Base-by-base conservation (phyloP, 2,329 filamentous ascomycete species). In the Fusarium sp. region DNA sequence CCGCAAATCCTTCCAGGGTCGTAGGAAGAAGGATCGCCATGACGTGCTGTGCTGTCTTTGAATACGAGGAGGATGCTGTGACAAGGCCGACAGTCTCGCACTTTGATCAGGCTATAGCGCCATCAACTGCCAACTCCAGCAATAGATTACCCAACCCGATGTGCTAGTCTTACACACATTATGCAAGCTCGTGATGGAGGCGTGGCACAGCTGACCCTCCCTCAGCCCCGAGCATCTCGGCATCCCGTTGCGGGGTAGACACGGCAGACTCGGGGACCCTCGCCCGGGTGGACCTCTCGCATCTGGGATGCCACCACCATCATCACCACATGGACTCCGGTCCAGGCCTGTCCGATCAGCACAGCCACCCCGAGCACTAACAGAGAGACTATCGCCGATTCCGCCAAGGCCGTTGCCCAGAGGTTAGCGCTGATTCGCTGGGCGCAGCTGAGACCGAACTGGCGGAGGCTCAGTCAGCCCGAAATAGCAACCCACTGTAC, bases 121-220 rank as follows among this genome's bases (percentile, higher is more conserved):
- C 20, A 10, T 27, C 35, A 37, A 31, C 5, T 59, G 54, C 29
- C 64, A 65, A 48, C 56, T 58, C 22, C 50, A 35, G 31, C 20
- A 35, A 27, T 27, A 39, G 35, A 24, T 37, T 58, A 33, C 54
- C 54, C 27, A n/a, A 35, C 35, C n/a, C 13, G n/a, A 35, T n/a
- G 6, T 33, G 31, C 29, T 64, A 37, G 35, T 41, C 48, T 43
- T 20, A 29, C 63, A 56, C 20, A 63, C 62, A 57, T 18, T 35
- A 56, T 39, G 24, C 45, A 60, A 29, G 39, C 35, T 27, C 52
- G 33, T 41, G 50, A 64, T 45, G 35, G 52, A 11, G 18, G 68
- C 31, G 37, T 72, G 67, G 68, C 56, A 72, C 71, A 73, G 67
- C 31, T 74, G 71, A 73, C 64, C 29, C 59, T 61, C 27, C 63